Percentiles rank a stretch among this genome's conserved stretches.
Evolutionary conservation across 1,284 basidiomycete species (phyloP).

Genomic region (Sporisorium scitamineum): DNA sequence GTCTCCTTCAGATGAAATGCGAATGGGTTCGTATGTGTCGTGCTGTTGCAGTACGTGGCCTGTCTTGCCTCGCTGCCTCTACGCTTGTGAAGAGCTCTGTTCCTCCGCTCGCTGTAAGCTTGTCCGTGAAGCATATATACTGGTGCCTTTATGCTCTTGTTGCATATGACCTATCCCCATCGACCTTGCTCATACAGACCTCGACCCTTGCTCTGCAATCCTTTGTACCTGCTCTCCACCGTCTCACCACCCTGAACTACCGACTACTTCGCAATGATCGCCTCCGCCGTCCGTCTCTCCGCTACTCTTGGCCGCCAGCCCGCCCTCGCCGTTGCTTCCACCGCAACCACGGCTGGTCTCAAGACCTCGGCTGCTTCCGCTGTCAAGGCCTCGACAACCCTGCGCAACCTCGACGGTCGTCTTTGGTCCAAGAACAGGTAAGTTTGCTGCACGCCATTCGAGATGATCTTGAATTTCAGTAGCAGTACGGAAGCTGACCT

Average conservation of each 20-base stretch:
- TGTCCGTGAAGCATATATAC: constrained; percentile 20
- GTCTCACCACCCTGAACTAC: background rate
- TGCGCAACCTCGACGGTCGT: constrained; percentile 44
- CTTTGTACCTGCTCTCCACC: background rate
- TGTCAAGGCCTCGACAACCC: constrained; percentile 30
- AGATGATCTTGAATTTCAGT: background rate
- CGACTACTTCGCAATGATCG: constrained; percentile 28
- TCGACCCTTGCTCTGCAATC: background rate
- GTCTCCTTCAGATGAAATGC: constrained; percentile 1
- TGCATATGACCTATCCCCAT: background rate
- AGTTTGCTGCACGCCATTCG: constrained; percentile 2
- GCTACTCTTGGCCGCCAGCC: constrained; percentile 49
- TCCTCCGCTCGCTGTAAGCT: constrained; percentile 5
- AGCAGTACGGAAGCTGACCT: constrained; percentile 5
- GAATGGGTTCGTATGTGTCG: constrained; percentile 1
- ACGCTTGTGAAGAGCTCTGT: background rate
- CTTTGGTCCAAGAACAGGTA: constrained; percentile 49
- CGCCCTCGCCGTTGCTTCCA: constrained; percentile 26
- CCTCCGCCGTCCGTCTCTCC: constrained; percentile 49
- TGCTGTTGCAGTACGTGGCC: background rate
- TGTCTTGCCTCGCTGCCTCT: constrained; percentile 8
- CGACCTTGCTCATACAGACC: background rate
- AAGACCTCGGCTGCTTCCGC: constrained; percentile 44
- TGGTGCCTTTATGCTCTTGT: background rate
- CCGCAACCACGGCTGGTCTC: constrained; percentile 42